These are phyloP conservation scores for Kandelia obovata DNA, from an alignment of 345 rosid genomes.

Conservation along the genomic window DNA sequence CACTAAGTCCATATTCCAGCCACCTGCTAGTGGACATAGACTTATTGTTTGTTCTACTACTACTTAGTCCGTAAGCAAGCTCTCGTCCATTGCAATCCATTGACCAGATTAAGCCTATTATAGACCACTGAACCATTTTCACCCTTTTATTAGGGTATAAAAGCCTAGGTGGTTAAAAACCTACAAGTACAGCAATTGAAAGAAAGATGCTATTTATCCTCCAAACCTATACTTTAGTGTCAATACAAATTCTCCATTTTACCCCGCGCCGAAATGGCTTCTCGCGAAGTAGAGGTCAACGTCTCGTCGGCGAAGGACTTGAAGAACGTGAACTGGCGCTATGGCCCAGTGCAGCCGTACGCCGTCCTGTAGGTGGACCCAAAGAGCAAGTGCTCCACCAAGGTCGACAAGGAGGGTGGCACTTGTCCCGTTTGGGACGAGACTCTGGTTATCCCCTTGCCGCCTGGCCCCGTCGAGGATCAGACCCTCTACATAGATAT, in stretches of 20 bases:
- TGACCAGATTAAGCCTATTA: too few species aligned
- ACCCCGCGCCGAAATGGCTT: slow-evolving; percentile 28
- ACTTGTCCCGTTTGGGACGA: slow-evolving; percentile 62
- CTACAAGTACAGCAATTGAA: too few species aligned
- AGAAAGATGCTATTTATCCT: too few species aligned
- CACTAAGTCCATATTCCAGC: too few species aligned
- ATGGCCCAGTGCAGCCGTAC: slow-evolving; percentile 60
- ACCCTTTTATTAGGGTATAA: too few species aligned
- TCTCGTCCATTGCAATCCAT: too few species aligned
- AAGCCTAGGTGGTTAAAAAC: too few species aligned
- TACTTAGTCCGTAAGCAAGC: too few species aligned
- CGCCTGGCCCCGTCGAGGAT: slow-evolving; percentile 39
- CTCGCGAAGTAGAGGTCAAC: slow-evolving; percentile 48
- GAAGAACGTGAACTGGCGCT: slow-evolving; percentile 88
- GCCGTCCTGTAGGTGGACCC: slow-evolving; percentile 75
- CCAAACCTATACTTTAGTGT: neutral
- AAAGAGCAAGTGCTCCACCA: slow-evolving; percentile 43
- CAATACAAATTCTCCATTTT: neutral
- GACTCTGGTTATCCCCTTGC: slow-evolving; percentile 45
- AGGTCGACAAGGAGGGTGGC: slow-evolving; percentile 62
- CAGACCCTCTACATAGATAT: slow-evolving; percentile 47
- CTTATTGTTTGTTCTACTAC: too few species aligned
- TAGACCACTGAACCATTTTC: too few species aligned
- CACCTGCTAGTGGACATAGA: too few species aligned
- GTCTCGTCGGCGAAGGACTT: slow-evolving; percentile 61